Conservation (phyloP, 163 green algal genomes). For the Trebouxiophyceae sp. region DNA sequence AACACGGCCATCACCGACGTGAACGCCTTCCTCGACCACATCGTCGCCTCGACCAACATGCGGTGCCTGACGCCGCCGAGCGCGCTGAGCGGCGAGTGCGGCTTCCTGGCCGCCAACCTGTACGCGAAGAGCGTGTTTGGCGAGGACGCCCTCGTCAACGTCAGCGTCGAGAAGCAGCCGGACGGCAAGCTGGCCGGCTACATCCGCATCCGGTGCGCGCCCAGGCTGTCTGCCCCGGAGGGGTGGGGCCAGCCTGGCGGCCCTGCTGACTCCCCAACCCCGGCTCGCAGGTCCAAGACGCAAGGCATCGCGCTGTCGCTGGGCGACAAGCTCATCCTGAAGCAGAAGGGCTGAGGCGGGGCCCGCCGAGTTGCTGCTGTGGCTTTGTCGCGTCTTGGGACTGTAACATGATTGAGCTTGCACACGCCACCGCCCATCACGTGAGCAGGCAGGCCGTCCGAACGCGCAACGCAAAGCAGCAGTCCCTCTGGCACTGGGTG, state of each 20-base stretch:
- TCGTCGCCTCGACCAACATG: constrained; percentile 97
- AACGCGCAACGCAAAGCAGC: too few relatives aligned
- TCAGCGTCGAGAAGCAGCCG: constrained; percentile 86
- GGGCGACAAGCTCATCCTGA: constrained; percentile 99
- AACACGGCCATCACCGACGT: constrained; percentile 89
- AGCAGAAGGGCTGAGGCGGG: constrained; percentile 65
- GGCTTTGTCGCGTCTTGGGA: too few relatives aligned
- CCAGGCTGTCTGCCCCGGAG: neutral
- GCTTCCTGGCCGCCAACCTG: constrained; percentile 96
- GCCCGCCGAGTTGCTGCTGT: neutral
- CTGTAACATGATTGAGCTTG: too few relatives aligned
- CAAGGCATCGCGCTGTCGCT: constrained; percentile 91
- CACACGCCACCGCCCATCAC: too few relatives aligned
- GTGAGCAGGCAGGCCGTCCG: too few relatives aligned
- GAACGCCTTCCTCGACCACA: constrained; percentile 89
- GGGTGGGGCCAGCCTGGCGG: neutral
- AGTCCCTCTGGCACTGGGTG: too few relatives aligned
- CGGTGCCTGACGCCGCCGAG: constrained; percentile 83
- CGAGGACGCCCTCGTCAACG: constrained; percentile 97
- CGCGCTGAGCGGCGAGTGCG: constrained; percentile 81
- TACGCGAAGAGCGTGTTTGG: constrained; percentile 98
- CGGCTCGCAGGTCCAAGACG: constrained; percentile 78
- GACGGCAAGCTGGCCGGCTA: constrained; percentile 88
- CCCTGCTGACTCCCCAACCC: neutral
- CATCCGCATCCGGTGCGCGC: constrained; percentile 78